phyloP scores from a whole-genome alignment of 805 yeast genomes.

The Metschnikowia henanensis region DNA sequence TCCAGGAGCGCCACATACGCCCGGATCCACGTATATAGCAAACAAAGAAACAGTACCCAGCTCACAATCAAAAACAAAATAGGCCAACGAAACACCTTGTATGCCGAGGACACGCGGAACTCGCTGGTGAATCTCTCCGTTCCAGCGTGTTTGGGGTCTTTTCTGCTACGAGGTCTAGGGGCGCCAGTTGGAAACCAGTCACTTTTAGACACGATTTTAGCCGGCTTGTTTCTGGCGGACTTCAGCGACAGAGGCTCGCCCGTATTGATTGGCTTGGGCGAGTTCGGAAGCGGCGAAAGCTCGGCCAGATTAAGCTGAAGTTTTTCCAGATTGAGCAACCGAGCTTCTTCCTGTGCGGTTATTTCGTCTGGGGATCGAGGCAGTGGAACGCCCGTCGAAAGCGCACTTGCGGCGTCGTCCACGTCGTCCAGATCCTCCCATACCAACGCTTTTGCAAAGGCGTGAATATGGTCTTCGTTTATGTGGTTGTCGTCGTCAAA shows the following conservation, averaged over 20 bases:
- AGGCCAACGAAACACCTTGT: slow-evolving; percentile 62
- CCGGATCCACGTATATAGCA: slow-evolving; percentile 53
- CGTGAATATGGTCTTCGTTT: slow-evolving; percentile 35
- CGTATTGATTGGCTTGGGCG: neutral
- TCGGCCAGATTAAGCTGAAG: slow-evolving; percentile 9
- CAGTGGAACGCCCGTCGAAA: slow-evolving; percentile 11
- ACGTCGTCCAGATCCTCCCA: slow-evolving; percentile 34
- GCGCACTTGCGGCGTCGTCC: slow-evolving; percentile 6
- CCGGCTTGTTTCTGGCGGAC: slow-evolving; percentile 13
- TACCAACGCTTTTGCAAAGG: slow-evolving; percentile 40
- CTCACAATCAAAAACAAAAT: slow-evolving; percentile 47
- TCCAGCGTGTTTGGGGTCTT: slow-evolving; percentile 5
- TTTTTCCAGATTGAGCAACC: slow-evolving; percentile 4
- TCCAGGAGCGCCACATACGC: slow-evolving; percentile 65
- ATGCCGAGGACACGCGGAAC: slow-evolving; percentile 35
- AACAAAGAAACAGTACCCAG: slow-evolving; percentile 55
- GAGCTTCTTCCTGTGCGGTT: slow-evolving; percentile 7
- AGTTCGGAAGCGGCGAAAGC: slow-evolving; percentile 9
- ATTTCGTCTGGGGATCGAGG: slow-evolving; percentile 4
- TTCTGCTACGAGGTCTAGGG: slow-evolving; percentile 7
- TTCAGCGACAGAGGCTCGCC: neutral
- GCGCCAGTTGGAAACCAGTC: slow-evolving; percentile 30
- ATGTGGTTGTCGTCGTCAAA: slow-evolving; percentile 30
- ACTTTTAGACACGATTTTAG: slow-evolving; percentile 22
- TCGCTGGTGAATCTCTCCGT: slow-evolving; percentile 30